These are phyloP conservation scores for Pythium folliculosum DNA, from an alignment of 352 stramenopile genomes.

Conservation along the genomic window DNA sequence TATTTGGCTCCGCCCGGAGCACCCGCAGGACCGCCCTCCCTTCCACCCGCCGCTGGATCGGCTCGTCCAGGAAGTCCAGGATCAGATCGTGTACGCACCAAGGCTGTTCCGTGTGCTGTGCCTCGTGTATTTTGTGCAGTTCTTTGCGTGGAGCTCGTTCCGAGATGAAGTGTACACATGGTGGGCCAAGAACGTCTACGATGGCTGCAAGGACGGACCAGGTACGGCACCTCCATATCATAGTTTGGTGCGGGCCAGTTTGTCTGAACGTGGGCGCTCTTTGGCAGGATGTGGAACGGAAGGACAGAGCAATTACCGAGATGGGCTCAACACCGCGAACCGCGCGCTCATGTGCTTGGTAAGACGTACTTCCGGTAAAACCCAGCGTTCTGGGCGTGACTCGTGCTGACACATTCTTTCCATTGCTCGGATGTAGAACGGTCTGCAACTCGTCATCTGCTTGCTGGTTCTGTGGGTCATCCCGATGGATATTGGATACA, in stretches of 20 bases:
- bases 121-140: constrained; percentile 72
- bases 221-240: not conserved
- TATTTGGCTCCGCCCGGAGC: constrained; percentile 60
- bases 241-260: too few relatives aligned
- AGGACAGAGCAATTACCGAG: constrained; percentile 42
- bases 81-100: constrained; percentile 66
- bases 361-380: not conserved
- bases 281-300: constrained; percentile 38
- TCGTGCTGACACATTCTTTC: too few relatives aligned
- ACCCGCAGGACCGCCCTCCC: constrained; percentile 53
- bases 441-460: constrained; percentile 52
- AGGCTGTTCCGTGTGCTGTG: constrained; percentile 69
- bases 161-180: constrained; percentile 73
- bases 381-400: too few relatives aligned
- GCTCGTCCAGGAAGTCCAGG: constrained; percentile 55
- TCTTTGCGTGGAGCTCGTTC: constrained; percentile 75
- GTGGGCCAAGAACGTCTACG: constrained; percentile 73
- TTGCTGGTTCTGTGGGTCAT: constrained; percentile 58
- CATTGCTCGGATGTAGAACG: too few relatives aligned
- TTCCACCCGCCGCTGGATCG: constrained; percentile 58
- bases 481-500: constrained; percentile 43
- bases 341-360: constrained; percentile 58
- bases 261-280: too few relatives aligned
- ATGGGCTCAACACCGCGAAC: constrained; percentile 63
- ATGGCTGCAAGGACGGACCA: constrained; percentile 54